These are phyloP conservation scores for Backusella sp. DNA, from an alignment of 192 early-diverging fungal species.

Conservation along the genomic window DNA sequence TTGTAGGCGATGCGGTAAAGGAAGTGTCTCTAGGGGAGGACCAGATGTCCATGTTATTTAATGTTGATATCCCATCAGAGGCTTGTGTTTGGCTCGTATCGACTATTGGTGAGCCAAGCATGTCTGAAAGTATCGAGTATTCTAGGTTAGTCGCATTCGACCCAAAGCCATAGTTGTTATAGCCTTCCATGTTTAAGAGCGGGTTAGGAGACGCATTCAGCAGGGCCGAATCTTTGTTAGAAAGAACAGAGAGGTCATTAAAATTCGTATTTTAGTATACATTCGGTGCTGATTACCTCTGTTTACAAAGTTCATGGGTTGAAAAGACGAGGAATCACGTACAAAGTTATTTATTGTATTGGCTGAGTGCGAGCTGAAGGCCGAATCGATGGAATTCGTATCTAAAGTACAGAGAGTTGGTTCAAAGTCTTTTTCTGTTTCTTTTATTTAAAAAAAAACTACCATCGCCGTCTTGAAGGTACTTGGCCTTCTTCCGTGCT, in stretches of 20 bases:
- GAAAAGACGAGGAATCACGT: neutral
- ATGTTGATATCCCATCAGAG: neutral
- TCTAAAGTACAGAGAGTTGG: neutral
- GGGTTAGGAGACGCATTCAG: neutral
- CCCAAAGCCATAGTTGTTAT: constrained; percentile 66
- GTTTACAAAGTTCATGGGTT: neutral
- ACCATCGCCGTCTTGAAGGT: constrained; percentile 71
- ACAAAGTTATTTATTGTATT: constrained; percentile 5
- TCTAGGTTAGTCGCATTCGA: constrained; percentile 88
- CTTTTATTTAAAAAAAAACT: constrained; percentile 8
- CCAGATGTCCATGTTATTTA: constrained; percentile 3
- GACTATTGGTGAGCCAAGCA: constrained; percentile 66
- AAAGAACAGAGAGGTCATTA: neutral
- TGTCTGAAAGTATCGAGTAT: constrained; percentile 84
- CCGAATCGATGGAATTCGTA: neutral
- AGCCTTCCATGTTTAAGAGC: neutral
- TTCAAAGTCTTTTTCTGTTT: neutral
- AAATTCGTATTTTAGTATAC: neutral
- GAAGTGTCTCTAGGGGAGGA: neutral
- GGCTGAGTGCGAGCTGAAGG: neutral
- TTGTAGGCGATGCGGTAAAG: neutral
- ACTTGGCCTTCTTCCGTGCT: constrained; percentile 89
- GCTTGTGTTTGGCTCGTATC: neutral
- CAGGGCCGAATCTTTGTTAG: neutral
- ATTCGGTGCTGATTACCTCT: neutral